Evolutionary conservation across 306 rosid species (phyloP).

Genomic region (Clitoria ternatea): DNA sequence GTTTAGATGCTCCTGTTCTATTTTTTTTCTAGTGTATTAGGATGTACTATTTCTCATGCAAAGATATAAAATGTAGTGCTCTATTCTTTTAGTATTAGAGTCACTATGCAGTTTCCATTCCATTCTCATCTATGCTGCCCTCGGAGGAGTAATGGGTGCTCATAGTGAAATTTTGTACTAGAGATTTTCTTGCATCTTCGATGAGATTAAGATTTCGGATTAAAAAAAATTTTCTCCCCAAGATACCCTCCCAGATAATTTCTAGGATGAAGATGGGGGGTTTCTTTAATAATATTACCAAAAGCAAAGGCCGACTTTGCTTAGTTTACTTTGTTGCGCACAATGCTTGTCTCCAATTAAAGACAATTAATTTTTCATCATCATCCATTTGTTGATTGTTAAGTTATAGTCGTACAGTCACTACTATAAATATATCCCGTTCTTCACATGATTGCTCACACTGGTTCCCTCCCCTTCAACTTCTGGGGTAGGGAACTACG

Average conservation of each 20-base stretch:
- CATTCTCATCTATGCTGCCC: neutral
- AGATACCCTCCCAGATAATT: slow-evolving; percentile 26
- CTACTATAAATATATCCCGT: slow-evolving; percentile 28
- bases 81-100: slow-evolving; percentile 16
- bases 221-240: slow-evolving; percentile 6
- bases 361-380: slow-evolving; percentile 9
- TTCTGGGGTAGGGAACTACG: slow-evolving; percentile 10
- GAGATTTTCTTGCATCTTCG: slow-evolving; percentile 3
- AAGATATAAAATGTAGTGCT: slow-evolving; percentile 32
- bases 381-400: slow-evolving; percentile 22
- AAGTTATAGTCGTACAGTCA: neutral
- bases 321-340: slow-evolving; percentile 36
- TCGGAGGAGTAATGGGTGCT: neutral
- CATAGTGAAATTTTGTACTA: neutral
- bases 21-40: slow-evolving; percentile 44
- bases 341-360: slow-evolving; percentile 20
- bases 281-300: slow-evolving; percentile 13
- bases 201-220: neutral
- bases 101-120: slow-evolving; percentile 1
- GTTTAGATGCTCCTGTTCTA: slow-evolving; percentile 32
- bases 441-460: slow-evolving; percentile 20
- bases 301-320: slow-evolving; percentile 17
- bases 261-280: slow-evolving; percentile 17
- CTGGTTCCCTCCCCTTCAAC: slow-evolving; percentile 19
- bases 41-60: slow-evolving; percentile 34